Base-by-base conservation (phyloP, 1,284 basidiomycete genomes). In the Cryptococcus jaspeensis region DNA sequence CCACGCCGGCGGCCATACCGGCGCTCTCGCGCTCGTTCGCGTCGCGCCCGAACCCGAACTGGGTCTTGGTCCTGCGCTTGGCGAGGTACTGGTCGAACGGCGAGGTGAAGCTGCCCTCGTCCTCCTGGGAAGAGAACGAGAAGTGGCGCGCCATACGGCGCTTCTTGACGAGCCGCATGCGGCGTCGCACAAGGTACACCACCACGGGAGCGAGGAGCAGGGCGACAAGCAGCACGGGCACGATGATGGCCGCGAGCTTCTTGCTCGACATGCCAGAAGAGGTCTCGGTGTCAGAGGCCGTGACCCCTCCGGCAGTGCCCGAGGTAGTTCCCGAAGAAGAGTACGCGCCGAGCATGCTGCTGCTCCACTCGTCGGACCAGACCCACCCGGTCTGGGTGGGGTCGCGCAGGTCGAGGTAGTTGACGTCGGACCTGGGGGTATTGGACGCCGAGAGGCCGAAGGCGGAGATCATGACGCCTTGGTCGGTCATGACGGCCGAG, bases 381-480 rank as follows among this genome's bases (percentile, higher is more conserved):
- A 61, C 52, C 76, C 76, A 77, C 12, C 58, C 51, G 15, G 54
- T 36, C 4, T 53, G 39, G 28, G 67, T 56, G 0, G 69, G 52
- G 50, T 71, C 67, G 18, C 76, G 66, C 70, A 75, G 70, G 64
- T 78, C 76, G 45, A 78, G 69, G 66, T 74, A 76, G 41, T 56
- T 65, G 41, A 74, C 63, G 53, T 72, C 63, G 36, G 62, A 66
- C 9, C 62, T 52, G 2, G 75, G 69, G 9, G 52, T 59, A 25
- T 66, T 66, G n/a, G 54, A 36, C 4, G 68, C 50, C 13, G 66
- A 61, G 16, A 75, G 60, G 32, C 76, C 76, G 50, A 78, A 78
- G 1, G 75, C 70, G 9, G 71, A 66, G 55, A 78, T 71, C 70
- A 78, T 76, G 37, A 78, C 75, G 39, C 76, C 76, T 9, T 70